These are phyloP conservation scores for Brassica cretica DNA, from an alignment of 345 rosid genomes.

Conservation along the genomic window DNA sequence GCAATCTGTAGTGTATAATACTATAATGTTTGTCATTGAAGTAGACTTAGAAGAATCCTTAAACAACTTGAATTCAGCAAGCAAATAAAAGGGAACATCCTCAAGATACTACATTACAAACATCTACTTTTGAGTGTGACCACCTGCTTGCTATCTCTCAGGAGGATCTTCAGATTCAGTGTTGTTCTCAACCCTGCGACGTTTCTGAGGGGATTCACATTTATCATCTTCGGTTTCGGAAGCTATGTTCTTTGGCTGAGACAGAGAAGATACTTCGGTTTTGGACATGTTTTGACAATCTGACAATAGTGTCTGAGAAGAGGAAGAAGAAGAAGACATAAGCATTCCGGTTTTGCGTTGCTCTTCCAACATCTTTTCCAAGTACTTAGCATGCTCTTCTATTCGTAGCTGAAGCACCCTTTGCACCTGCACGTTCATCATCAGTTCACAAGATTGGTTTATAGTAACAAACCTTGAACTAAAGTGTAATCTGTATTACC, in stretches of 20 bases:
- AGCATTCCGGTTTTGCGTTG: conserved; percentile 69
- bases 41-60: background rate
- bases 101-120: too few species aligned
- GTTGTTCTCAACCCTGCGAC: conserved; percentile 28
- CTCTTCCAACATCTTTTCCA: conserved; percentile 81
- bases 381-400: conserved; percentile 84
- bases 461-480: background rate
- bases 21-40: background rate
- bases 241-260: conserved; percentile 44
- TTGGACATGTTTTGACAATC: conserved; percentile 36
- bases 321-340: conserved; percentile 39
- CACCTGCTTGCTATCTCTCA: conserved; percentile 28
- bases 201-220: conserved; percentile 45
- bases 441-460: conserved; percentile 17
- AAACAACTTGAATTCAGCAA: background rate
- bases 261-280: conserved; percentile 35
- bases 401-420: conserved; percentile 74
- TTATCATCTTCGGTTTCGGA: conserved; percentile 30
- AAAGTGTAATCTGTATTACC: conserved; percentile 42
- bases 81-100: background rate
- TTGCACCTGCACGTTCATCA: conserved; percentile 55
- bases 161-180: conserved; percentile 30
- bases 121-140: too few species aligned
- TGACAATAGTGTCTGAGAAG: background rate
- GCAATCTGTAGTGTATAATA: background rate